Evolutionary conservation across 2,329 filamentous ascomycete genomes (phyloP), one percentile per base, ranked within the genome.

Genomic region (Gliomastix tumulicola): DNA sequence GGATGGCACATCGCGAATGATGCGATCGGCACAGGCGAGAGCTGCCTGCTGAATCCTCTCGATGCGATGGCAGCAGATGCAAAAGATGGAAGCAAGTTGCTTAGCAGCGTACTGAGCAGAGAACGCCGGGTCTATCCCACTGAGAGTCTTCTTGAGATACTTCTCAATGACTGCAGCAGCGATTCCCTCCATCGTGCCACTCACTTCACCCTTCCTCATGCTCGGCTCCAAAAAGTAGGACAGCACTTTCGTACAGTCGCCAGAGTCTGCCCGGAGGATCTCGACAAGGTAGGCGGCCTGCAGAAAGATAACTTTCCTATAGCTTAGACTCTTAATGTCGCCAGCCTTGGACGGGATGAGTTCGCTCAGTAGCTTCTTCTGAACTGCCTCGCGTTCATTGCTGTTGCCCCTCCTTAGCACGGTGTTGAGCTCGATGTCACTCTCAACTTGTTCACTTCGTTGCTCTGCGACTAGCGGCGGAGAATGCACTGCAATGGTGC

Each of bases 171-270:
- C 83, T 12, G 78, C 76, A n/a, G 65, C 57, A 30, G 76, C 70
- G 40, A 82, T 72, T 8, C 74, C 73, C 44, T 81, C 76, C 79
- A 83, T 82, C 20, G 71, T 72, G 47, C 64, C 75, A 54, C 71
- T 78, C 36, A 82, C 74, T 35, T 82, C 77, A 11, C 71, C 71
- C 40, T 67, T 74, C 25, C 76, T 71, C 76, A 82, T 83, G 49
- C 87, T 89, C 6, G 88, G 88, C 51, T 98, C 92, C n/a, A 94
- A 68, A 60, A 97, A 98, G 60, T 98, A 98, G 0, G 80, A 83
- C 30, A 97, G 66, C 5, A 88, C 82, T 53, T 89, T 88, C 18
- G 88, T 94, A 57, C 89, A 97, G 54, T 95, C 85, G 9, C 92
- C 92, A 7, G 85, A 76, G 39, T 84, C 81, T 16, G 89, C 89